These are phyloP conservation scores for Lotus japonicus DNA, from an alignment of 306 rosid genomes.

Conservation along the genomic window DNA sequence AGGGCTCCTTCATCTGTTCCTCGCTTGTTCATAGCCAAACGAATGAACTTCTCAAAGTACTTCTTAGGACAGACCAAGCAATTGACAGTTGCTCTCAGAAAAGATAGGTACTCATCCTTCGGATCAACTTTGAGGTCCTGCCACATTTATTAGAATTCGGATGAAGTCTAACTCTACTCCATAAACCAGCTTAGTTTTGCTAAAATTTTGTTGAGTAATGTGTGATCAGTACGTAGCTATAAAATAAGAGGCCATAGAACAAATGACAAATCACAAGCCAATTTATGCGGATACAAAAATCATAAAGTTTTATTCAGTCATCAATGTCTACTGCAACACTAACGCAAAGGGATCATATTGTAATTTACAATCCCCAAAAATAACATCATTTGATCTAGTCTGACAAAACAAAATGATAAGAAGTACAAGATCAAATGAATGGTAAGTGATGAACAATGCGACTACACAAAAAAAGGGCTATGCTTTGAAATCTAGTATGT, in stretches of 20 bases:
- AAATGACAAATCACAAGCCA: not conserved
- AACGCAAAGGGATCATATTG: not conserved
- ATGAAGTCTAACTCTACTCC: not conserved
- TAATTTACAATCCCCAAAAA: not conserved
- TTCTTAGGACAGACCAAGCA: constrained; percentile 31
- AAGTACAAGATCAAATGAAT: no score
- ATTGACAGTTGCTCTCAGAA: constrained; percentile 33
- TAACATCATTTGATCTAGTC: not conserved
- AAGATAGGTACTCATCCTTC: constrained; percentile 32
- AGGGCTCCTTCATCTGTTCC: constrained; percentile 45
- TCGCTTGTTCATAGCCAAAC: constrained; percentile 28
- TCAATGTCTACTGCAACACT: not conserved
- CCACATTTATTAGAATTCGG: not conserved
- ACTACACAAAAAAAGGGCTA: no score
- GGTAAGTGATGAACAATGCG: no score
- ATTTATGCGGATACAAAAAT: not conserved
- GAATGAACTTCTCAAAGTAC: constrained; percentile 30
- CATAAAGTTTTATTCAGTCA: not conserved
- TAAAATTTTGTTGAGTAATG: not conserved
- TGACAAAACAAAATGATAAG: not conserved
- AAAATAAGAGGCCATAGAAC: not conserved
- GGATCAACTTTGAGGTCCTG: constrained; percentile 39
- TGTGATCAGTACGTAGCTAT: not conserved
- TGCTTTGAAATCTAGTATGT: no score
- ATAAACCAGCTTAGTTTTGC: not conserved